These are phyloP conservation scores for Phellinidium pouzarii DNA, from an alignment of 1,284 basidiomycete species.

Conservation along the genomic window DNA sequence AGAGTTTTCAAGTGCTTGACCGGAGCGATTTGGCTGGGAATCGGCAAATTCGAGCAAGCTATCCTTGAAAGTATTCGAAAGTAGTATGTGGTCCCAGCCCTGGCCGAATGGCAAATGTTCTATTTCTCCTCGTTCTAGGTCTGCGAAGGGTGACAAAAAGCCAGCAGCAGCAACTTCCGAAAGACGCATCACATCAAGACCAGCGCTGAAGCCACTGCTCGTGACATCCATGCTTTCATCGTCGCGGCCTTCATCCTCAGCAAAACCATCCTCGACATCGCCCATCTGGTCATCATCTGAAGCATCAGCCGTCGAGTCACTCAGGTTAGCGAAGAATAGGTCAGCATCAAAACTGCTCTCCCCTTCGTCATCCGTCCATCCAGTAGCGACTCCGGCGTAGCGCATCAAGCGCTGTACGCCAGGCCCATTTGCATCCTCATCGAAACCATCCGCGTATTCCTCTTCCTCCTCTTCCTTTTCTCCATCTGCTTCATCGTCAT, in stretches of 20 bases:
- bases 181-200: slow-evolving; percentile 18
- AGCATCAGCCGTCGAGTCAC: slow-evolving; percentile 28
- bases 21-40: slow-evolving; percentile 36
- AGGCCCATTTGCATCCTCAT: slow-evolving; percentile 36
- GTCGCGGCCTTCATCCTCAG: slow-evolving; percentile 32
- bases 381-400: slow-evolving; percentile 54
- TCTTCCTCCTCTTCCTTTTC: slow-evolving; percentile 45
- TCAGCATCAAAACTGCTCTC: slow-evolving; percentile 73
- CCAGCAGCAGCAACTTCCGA: slow-evolving; percentile 35
- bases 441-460: slow-evolving; percentile 37
- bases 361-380: slow-evolving; percentile 60
- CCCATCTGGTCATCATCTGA: slow-evolving; percentile 25
- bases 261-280: slow-evolving; percentile 30
- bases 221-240: slow-evolving; percentile 31
- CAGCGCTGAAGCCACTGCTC: slow-evolving; percentile 21
- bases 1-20: slow-evolving; percentile 29
- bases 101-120: slow-evolving; percentile 47
- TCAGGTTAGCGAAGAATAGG: slow-evolving; percentile 67
- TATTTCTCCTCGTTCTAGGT: slow-evolving; percentile 30
- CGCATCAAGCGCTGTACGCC: slow-evolving; percentile 31
- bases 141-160: slow-evolving; percentile 18
- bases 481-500: slow-evolving; percentile 30
- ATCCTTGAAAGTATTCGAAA: slow-evolving; percentile 53
- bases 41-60: slow-evolving; percentile 49
- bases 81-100: slow-evolving; percentile 64